Conservation (phyloP, 2,329 filamentous ascomycete species). For the Dactylellina cionopaga region DNA sequence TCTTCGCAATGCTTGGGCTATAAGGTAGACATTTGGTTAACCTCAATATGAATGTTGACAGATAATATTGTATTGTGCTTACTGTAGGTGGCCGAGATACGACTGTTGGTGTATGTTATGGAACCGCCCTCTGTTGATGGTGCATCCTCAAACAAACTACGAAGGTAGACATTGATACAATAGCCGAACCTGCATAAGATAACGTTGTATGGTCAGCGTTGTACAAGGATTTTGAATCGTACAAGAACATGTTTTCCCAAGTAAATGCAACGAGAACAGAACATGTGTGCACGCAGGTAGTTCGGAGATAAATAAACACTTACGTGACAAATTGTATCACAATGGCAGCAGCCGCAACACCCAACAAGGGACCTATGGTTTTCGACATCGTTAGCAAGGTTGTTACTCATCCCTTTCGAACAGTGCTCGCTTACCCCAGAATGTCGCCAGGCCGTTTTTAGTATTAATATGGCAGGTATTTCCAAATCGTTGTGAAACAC, state of each 20-base stretch:
- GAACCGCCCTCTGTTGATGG: slow-evolving; percentile 74
- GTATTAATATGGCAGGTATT: slow-evolving; percentile 95
- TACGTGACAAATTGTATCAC: slow-evolving; percentile 86
- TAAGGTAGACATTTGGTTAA: slow-evolving; percentile 66
- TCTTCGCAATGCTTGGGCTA: slow-evolving; percentile 86
- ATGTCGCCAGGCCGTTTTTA: slow-evolving; percentile 74
- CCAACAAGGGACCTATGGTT: slow-evolving; percentile 71
- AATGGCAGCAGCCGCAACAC: slow-evolving; percentile 78
- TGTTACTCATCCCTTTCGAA: slow-evolving; percentile 10
- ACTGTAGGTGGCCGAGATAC: slow-evolving; percentile 60
- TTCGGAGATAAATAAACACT: slow-evolving; percentile 58
- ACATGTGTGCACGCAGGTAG: slow-evolving; percentile 23
- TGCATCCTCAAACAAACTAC: slow-evolving; percentile 58
- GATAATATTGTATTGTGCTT: slow-evolving; percentile 60
- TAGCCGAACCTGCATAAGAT: slow-evolving; percentile 68
- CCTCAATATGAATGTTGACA: neutral
- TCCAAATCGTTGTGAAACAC: slow-evolving; percentile 93
- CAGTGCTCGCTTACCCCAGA: slow-evolving; percentile 54
- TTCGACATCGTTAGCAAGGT: slow-evolving; percentile 11
- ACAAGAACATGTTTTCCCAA: slow-evolving; percentile 1
- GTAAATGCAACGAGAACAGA: slow-evolving; percentile 7
- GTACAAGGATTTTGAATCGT: slow-evolving; percentile 25
- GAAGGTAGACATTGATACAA: slow-evolving; percentile 93
- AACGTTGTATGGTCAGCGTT: slow-evolving; percentile 23
- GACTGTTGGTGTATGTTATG: slow-evolving; percentile 78